Conservation (phyloP, 257 asterid species). For the Phtheirospermum japonicum region DNA sequence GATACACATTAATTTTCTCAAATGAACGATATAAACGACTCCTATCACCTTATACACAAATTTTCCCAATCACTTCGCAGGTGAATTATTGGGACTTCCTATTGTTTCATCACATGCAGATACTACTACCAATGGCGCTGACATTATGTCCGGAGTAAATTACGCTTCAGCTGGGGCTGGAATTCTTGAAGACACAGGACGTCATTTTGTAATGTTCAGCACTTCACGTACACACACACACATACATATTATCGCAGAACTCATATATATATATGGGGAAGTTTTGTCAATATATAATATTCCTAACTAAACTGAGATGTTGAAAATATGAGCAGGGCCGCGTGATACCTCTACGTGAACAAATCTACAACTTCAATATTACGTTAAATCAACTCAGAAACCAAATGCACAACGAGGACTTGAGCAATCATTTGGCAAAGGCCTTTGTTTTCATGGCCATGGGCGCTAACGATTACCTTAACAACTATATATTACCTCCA, state of each 20-base stretch:
- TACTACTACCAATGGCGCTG: constrained; percentile 3
- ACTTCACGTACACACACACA: no score
- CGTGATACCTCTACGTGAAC: constrained; percentile 17
- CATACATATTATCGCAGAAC: no score
- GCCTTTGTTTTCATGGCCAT: constrained; percentile 12
- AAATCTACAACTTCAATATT: constrained; percentile 23
- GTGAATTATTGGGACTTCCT: constrained; percentile 34
- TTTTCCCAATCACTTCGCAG: no score
- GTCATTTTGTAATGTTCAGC: constrained; percentile 2
- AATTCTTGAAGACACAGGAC: constrained; percentile 36
- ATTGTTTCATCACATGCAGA: constrained; percentile 29
- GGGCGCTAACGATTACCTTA: constrained; percentile 25
- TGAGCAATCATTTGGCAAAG: constrained; percentile 24
- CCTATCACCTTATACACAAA: no score
- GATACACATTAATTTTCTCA: no score
- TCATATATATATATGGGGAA: no score
- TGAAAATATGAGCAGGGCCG: constrained; percentile 24
- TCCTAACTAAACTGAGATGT: background rate
- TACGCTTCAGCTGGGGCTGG: constrained; percentile 45
- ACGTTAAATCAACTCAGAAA: constrained; percentile 16
- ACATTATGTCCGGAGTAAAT: constrained; percentile 33
- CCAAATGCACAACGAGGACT: constrained; percentile 24
- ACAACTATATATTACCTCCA: constrained; percentile 3
- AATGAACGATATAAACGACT: no score
- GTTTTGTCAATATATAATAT: no score